Conservation (phyloP, 1,139 yeast species). For the Pichia sp. region DNA sequence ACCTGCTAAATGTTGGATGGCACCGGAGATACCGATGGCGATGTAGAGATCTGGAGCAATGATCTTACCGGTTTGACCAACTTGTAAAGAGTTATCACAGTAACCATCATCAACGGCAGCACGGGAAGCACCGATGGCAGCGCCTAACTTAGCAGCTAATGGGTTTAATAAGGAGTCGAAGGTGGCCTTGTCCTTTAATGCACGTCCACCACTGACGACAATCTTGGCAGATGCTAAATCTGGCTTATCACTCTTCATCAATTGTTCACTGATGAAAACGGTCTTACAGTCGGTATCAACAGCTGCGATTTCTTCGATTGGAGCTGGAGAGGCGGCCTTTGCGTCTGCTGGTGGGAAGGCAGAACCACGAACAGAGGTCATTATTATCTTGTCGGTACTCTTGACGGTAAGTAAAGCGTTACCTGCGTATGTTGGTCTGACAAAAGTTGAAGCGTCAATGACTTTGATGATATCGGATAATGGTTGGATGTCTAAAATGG, state of each 20-base stretch:
- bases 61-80: constrained; percentile 97
- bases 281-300: constrained; percentile 39
- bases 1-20: constrained; percentile 97
- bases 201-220: constrained; percentile 94
- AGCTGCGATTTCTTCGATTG: constrained; percentile 49
- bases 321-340: constrained; percentile 36
- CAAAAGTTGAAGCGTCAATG: constrained; percentile 62
- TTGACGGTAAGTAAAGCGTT: constrained; percentile 86
- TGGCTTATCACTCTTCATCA: constrained; percentile 82
- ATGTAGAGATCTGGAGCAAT: constrained; percentile 95
- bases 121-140: constrained; percentile 97
- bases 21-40: constrained; percentile 95
- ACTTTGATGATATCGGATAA: constrained; percentile 77
- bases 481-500: constrained; percentile 84
- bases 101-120: constrained; percentile 97
- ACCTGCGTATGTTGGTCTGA: constrained; percentile 96
- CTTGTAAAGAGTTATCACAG: constrained; percentile 96
- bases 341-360: constrained; percentile 66
- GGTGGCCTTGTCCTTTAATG: constrained; percentile 84
- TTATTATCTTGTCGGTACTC: constrained; percentile 60
- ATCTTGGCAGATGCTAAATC: constrained; percentile 80
- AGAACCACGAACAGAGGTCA: constrained; percentile 80
- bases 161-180: constrained; percentile 80
- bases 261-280: constrained; percentile 68
- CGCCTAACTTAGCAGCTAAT: constrained; percentile 78